These are phyloP conservation scores for Komagataella phaffii DNA, from an alignment of 805 yeast species.

Conservation along the genomic window DNA sequence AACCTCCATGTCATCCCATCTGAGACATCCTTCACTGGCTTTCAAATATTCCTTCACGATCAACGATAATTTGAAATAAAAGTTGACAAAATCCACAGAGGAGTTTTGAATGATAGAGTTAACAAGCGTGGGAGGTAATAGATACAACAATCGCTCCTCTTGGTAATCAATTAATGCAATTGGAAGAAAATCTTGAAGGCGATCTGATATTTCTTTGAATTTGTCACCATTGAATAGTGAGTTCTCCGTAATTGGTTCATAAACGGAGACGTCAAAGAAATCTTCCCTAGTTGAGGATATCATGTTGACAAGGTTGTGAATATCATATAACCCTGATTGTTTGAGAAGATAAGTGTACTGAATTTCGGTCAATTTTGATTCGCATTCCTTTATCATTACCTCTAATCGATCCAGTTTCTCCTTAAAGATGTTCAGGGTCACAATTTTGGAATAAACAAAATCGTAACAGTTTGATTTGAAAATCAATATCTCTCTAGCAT, in stretches of 20 bases:
- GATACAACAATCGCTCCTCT: constrained; percentile 36
- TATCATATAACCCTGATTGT: constrained; percentile 42
- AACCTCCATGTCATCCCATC: constrained; percentile 46
- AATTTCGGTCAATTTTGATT: constrained; percentile 24
- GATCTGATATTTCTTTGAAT: constrained; percentile 27
- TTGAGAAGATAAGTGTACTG: constrained; percentile 36
- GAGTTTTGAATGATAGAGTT: constrained; percentile 40
- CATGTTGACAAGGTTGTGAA: constrained; percentile 54
- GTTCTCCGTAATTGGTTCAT: constrained; percentile 53
- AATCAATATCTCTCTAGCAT: constrained; percentile 21
- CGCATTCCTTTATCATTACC: constrained; percentile 16
- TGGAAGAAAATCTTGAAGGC: constrained; percentile 40
- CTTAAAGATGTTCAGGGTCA: constrained; percentile 27
- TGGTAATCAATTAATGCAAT: constrained; percentile 48
- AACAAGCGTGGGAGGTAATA: constrained; percentile 51
- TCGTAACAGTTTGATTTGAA: constrained; percentile 49
- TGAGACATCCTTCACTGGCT: constrained; percentile 16
- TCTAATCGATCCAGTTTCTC: constrained; percentile 5
- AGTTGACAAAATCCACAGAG: constrained; percentile 32
- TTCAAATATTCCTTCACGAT: constrained; percentile 21
- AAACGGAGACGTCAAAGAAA: constrained; percentile 44
- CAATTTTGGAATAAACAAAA: constrained; percentile 37
- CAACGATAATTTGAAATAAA: constrained; percentile 25
- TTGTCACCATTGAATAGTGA: constrained; percentile 33
- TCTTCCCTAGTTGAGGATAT: constrained; percentile 53